Base-by-base conservation (phyloP, 169 alveolate genomes). In the Neospora caninum region DNA sequence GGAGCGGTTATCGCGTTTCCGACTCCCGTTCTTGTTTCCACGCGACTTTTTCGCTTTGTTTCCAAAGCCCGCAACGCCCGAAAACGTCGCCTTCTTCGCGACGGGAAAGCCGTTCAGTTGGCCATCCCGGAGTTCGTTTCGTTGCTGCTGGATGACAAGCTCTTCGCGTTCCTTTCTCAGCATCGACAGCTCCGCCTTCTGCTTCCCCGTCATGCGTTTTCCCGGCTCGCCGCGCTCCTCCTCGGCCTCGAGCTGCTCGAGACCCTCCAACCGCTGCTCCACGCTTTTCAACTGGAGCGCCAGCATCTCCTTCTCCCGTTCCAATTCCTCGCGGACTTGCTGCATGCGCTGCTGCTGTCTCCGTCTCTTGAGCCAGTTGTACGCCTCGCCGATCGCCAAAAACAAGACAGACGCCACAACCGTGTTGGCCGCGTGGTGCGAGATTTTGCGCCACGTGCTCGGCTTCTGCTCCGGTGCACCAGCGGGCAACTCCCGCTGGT, bases 281-380 rank as follows among this genome's bases (percentile, higher is more conserved):
- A 78, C 86, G 22, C 13, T 25, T 18, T 43, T 43, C 13, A 78
- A 16, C 45, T n/a, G 39, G n/a, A 29, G 13, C 22, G 42, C 86
- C 7, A 78, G 18, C 86, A 13, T 10, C 27, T 13, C 86, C 43
- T n/a, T 18, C 45, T 78, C 86, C 39, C n/a, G 39, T 43, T 43
- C 86, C 18, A 78, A 6, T 38, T 78, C 86, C 45, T 78, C 29
- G 27, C 86, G 39, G n/a, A 4, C 27, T 0, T 25, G 39, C 43
- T 10, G 27, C 86, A 25, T 78, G n/a, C 20, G 39, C 86, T 78
- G 9, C 45, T 78, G 43, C 42, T 78, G 86, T 0, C 43, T 29
- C 20, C 45, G 39, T 29, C 49, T 10, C 86, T 78, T 78, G n/a
- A n/a, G 31, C 86, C 86, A 78, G 86, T 43, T 78, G 86, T 78